These are phyloP conservation scores for Ceratobasidium sp. DNA, from an alignment of 1,284 basidiomycete species.

Conservation along the genomic window DNA sequence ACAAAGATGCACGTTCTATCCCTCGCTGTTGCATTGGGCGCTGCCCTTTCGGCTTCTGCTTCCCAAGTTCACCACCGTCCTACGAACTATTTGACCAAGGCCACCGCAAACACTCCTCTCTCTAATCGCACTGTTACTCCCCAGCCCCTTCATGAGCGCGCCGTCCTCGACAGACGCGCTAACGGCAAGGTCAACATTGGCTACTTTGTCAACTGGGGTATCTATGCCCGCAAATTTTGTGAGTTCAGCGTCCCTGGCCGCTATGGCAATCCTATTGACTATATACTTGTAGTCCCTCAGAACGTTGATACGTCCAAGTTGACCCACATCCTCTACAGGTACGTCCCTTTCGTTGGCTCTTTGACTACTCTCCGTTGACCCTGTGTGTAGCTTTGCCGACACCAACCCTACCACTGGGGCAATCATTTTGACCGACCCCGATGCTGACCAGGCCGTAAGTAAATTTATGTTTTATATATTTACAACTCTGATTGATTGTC, in stretches of 20 bases:
- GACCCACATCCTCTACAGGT: slow-evolving; percentile 79
- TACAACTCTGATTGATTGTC: slow-evolving; percentile 17
- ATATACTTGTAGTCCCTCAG: slow-evolving; percentile 59
- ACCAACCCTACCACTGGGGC: slow-evolving; percentile 69
- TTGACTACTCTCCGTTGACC: not conserved
- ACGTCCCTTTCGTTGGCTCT: not conserved
- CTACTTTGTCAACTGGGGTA: slow-evolving; percentile 56
- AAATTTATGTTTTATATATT: not conserved
- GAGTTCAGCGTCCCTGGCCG: not conserved
- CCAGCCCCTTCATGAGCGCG: slow-evolving; percentile 32
- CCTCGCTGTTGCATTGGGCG: slow-evolving; percentile 20
- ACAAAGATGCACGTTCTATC: slow-evolving; percentile 28
- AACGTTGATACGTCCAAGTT: slow-evolving; percentile 62
- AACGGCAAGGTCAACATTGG: slow-evolving; percentile 61
- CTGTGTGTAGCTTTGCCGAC: slow-evolving; percentile 71
- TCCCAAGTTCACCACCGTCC: slow-evolving; percentile 66
- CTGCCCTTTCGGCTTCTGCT: slow-evolving; percentile 45
- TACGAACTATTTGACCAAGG: slow-evolving; percentile 52
- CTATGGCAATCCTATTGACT: slow-evolving; percentile 11
- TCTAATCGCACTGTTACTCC: slow-evolving; percentile 51
- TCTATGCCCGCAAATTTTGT: slow-evolving; percentile 36
- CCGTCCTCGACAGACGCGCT: slow-evolving; percentile 50
- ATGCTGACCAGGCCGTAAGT: slow-evolving; percentile 79
- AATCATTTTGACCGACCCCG: slow-evolving; percentile 76
- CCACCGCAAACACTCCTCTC: slow-evolving; percentile 47